Percentiles rank a stretch among this genome's conserved stretches.
Evolutionary conservation across 306 rosid species (phyloP).

Genomic region (Chamaecrista fasciculata): DNA sequence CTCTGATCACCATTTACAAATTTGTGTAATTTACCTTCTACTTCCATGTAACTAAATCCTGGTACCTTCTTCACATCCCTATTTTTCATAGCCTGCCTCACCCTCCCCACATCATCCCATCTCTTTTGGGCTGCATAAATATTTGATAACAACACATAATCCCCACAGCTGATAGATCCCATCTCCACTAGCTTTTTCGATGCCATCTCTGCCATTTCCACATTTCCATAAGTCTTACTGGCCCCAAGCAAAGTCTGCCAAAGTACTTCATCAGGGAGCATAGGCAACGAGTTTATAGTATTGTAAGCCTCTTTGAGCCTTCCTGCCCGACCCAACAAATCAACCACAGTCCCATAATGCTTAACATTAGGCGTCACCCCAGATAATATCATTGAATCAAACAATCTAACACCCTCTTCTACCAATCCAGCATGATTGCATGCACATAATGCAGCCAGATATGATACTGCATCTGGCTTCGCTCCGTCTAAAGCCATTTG

Average conservation of each 20-base stretch:
- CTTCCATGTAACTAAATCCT: slow-evolving; percentile 77
- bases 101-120: slow-evolving; percentile 85
- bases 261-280: slow-evolving; percentile 67
- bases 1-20: slow-evolving; percentile 73
- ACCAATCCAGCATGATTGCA: slow-evolving; percentile 89
- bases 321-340: slow-evolving; percentile 85
- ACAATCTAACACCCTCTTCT: slow-evolving; percentile 68
- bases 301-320: slow-evolving; percentile 71
- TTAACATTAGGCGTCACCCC: slow-evolving; percentile 59
- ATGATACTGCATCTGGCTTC: slow-evolving; percentile 62
- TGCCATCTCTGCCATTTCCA: slow-evolving; percentile 77
- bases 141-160: slow-evolving; percentile 83
- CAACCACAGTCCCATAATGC: slow-evolving; percentile 84
- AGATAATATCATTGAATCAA: slow-evolving; percentile 48
- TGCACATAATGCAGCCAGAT: slow-evolving; percentile 72
- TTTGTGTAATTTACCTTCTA: slow-evolving; percentile 59
- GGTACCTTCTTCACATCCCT: slow-evolving; percentile 82
- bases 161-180: slow-evolving; percentile 83
- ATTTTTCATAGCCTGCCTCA: slow-evolving; percentile 65
- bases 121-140: slow-evolving; percentile 73
- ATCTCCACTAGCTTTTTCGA: slow-evolving; percentile 68
- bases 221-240: slow-evolving; percentile 75
- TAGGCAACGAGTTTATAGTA: slow-evolving; percentile 55
- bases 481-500: slow-evolving; percentile 44
- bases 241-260: slow-evolving; percentile 96